Conservation (phyloP, 2,329 filamentous ascomycete genomes). For the Stemphylium vesicarium region DNA sequence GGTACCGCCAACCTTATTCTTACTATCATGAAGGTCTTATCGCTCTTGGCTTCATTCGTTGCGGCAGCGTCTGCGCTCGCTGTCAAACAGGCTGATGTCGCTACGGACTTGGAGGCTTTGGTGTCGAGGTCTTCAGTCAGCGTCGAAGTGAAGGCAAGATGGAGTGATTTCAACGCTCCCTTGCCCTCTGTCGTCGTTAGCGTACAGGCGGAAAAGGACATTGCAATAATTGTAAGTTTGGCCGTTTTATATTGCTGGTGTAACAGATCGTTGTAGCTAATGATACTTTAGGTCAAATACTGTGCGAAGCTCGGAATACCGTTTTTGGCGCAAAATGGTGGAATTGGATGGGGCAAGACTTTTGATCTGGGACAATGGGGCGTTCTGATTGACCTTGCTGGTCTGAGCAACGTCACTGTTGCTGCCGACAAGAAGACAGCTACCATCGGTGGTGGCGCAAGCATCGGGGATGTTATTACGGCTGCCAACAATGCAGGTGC, state of each 20-base stretch:
- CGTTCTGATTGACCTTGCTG: conserved; percentile 39
- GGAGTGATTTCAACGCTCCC: conserved; percentile 31
- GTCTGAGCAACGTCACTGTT: conserved; percentile 34
- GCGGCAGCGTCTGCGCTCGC: conserved; percentile 20
- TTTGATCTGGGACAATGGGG: conserved; percentile 31
- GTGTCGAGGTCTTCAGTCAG: conserved; percentile 22
- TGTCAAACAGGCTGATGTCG: conserved; percentile 15
- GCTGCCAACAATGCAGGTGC: conserved; percentile 47
- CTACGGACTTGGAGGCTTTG: conserved; percentile 18
- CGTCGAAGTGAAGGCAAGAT: conserved; percentile 24
- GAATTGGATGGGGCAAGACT: conserved; percentile 34
- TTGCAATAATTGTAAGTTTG: conserved; percentile 25
- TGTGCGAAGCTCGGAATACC: conserved; percentile 24
- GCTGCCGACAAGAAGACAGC: conserved; percentile 30
- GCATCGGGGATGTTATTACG: conserved; percentile 46
- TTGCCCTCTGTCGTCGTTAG: conserved; percentile 29
- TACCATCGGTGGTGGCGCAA: conserved; percentile 43
- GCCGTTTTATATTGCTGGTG: not conserved
- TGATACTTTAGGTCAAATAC: conserved; percentile 27
- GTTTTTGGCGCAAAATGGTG: conserved; percentile 39
- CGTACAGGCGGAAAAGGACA: conserved; percentile 27
- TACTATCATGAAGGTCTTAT: conserved; percentile 20
- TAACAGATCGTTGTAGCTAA: not conserved
- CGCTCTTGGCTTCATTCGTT: conserved; percentile 16
- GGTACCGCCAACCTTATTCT: conserved; percentile 5